phyloP scores from a whole-genome alignment of 1,284 basidiomycete species.

The Sanghuangporus weigelae region DNA sequence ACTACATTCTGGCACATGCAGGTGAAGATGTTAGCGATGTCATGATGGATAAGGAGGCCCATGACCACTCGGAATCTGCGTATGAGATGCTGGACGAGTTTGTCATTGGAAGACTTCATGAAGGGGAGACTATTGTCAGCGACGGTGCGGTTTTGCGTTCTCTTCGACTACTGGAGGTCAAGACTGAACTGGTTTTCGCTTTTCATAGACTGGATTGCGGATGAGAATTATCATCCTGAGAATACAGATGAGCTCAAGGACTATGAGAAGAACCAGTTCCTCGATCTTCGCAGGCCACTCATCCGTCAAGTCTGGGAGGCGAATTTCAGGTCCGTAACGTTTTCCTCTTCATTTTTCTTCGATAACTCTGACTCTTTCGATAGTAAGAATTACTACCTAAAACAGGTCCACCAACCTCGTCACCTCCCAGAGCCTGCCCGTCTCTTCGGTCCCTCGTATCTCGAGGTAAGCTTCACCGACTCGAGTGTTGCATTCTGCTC shows the following conservation, averaged over 20 bases:
- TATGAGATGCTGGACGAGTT: constrained; percentile 92
- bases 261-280: constrained; percentile 85
- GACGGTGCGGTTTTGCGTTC: constrained; percentile 51
- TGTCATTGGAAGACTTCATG: constrained; percentile 74
- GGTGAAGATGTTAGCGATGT: constrained; percentile 78
- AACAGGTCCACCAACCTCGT: constrained; percentile 95
- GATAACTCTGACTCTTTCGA: not conserved
- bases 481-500: not conserved
- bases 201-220: constrained; percentile 73
- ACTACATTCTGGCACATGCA: constrained; percentile 73
- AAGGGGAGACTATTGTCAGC: constrained; percentile 68
- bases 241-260: constrained; percentile 78
- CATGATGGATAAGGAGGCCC: constrained; percentile 84
- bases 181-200: not conserved
- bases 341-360: constrained; percentile 17
- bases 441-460: constrained; percentile 77
- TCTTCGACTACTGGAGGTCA: not conserved
- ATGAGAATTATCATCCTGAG: constrained; percentile 86
- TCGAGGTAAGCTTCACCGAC: constrained; percentile 57
- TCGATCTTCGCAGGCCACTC: constrained; percentile 87
- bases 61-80: constrained; percentile 91
- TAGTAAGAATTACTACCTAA: constrained; percentile 92
- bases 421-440: constrained; percentile 85
- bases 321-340: constrained; percentile 59
- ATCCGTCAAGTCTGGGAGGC: constrained; percentile 80